phyloP scores from a whole-genome alignment of 805 yeast genomes.

The Naumovozyma castellii region DNA sequence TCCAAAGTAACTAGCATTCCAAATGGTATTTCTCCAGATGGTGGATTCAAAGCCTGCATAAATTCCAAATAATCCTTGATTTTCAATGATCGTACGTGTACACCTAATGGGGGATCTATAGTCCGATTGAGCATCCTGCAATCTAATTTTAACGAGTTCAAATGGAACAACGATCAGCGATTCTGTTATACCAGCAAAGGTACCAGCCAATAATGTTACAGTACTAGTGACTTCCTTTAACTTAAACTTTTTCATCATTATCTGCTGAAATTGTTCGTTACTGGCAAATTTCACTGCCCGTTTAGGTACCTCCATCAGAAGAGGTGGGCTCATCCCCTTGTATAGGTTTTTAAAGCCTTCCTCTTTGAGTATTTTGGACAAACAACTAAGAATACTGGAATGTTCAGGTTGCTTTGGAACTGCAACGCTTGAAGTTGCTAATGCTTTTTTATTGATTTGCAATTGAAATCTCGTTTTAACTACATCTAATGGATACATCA shows the following conservation, averaged over 20 bases:
- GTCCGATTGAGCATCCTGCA: conserved; percentile 79
- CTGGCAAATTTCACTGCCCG: conserved; percentile 98
- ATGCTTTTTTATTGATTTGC: too few relatives aligned
- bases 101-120: conserved; percentile 67
- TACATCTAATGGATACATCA: conserved; percentile 94
- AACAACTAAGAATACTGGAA: conserved; percentile 36
- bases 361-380: conserved; percentile 68
- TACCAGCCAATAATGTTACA: conserved; percentile 86
- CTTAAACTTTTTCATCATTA: conserved; percentile 67
- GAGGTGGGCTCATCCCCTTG: conserved; percentile 92
- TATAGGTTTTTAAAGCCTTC: conserved; percentile 82
- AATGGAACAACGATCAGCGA: conserved; percentile 96
- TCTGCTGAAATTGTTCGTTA: conserved; percentile 89
- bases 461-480: conserved; percentile 94
- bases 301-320: conserved; percentile 98
- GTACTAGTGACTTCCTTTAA: conserved; percentile 64
- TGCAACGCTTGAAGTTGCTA: too few relatives aligned
- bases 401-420: too few relatives aligned
- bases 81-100: conserved; percentile 56
- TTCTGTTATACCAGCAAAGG: conserved; percentile 96
- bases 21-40: conserved; percentile 87
- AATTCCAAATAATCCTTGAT: conserved; percentile 73
- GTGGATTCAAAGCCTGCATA: conserved; percentile 96
- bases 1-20: conserved; percentile 99
- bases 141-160: conserved; percentile 87